These are phyloP conservation scores for Paraglomus occultum DNA, from an alignment of 192 early-diverging fungal genomes.

Conservation along the genomic window DNA sequence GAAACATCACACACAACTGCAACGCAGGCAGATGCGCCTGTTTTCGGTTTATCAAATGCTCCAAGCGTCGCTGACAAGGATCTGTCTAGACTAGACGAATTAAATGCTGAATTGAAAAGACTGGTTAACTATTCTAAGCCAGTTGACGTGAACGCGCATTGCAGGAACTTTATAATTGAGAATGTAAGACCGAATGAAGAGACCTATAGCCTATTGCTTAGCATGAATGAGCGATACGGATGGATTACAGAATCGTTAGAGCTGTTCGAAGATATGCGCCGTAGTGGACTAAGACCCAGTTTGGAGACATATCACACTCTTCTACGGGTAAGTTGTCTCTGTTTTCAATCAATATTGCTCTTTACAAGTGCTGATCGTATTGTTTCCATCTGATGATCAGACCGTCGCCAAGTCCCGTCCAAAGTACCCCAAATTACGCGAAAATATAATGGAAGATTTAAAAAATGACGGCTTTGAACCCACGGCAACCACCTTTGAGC, in stretches of 20 bases:
- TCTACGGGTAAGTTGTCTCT: background rate
- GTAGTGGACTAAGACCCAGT: background rate
- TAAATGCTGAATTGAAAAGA: too few species aligned
- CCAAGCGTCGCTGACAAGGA: too few species aligned
- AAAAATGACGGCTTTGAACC: background rate
- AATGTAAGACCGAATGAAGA: slow-evolving; percentile 3
- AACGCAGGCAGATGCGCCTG: too few species aligned
- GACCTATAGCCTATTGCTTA: background rate
- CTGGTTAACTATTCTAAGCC: too few species aligned
- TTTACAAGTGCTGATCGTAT: background rate
- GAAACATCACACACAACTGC: too few species aligned
- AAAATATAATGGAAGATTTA: background rate
- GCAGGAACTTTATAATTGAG: too few species aligned
- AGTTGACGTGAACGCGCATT: too few species aligned
- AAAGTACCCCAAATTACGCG: background rate
- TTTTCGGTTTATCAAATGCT: too few species aligned
- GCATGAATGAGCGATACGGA: background rate
- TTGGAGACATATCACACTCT: background rate
- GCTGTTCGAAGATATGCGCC: slow-evolving; percentile 3
- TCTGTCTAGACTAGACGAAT: too few species aligned
- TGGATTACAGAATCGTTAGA: background rate
- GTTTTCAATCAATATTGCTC: background rate
- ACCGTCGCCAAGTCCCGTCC: background rate
- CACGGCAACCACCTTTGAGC: background rate
- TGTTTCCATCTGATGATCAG: background rate